Evolutionary conservation across 257 asterid species (phyloP).

Genomic region (Primulina tabacum): DNA sequence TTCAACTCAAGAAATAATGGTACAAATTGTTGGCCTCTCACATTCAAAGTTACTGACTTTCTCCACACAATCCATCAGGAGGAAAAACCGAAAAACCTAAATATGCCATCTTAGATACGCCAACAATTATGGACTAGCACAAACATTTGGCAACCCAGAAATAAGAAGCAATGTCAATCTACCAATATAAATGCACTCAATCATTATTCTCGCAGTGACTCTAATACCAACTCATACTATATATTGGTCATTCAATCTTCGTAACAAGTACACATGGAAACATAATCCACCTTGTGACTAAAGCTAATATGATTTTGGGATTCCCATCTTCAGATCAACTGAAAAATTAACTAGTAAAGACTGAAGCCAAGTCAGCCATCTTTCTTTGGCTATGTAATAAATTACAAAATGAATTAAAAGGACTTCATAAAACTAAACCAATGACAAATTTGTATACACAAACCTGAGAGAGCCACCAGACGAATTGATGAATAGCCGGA

Average conservation of each 20-base stretch:
- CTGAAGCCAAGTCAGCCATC: neutral
- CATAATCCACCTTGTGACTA: neutral
- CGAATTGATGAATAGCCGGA: conserved; percentile 81
- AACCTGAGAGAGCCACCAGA: conserved; percentile 95
- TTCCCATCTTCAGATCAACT: neutral
- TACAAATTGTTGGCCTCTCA: neutral
- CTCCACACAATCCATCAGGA: neutral
- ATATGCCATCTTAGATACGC: neutral
- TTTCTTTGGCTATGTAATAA: neutral
- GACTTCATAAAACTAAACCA: conserved; percentile 1
- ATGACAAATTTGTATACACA: neutral
- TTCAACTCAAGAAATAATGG: neutral
- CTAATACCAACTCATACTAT: conserved; percentile 15
- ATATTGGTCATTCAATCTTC: conserved; percentile 1
- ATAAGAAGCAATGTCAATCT: neutral
- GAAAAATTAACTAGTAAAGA: neutral
- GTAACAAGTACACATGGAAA: neutral
- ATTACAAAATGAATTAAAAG: too few relatives aligned
- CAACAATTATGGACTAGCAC: neutral
- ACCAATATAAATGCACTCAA: neutral
- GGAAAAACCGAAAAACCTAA: neutral
- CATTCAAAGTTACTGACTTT: neutral
- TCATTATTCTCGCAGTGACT: neutral
- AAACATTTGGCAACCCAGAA: neutral
- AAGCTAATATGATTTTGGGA: neutral